A percentile compares a stretch with the other conserved stretches of the same genome.
phyloP scores from a whole-genome alignment of 371 early-diverging fungal species.

The Choanephora cucurbitarum region DNA sequence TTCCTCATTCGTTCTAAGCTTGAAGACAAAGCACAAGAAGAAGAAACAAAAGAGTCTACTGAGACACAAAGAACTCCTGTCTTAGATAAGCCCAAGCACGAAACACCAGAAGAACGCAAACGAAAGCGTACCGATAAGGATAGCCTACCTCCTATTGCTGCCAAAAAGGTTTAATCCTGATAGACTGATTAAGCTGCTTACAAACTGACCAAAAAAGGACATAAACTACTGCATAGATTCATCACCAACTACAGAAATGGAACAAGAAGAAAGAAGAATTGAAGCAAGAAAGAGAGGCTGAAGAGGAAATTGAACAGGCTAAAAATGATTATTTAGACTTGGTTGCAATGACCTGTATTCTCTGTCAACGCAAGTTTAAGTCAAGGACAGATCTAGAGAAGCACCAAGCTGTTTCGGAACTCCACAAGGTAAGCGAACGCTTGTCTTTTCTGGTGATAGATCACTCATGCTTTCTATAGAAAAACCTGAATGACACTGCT shows the following conservation, averaged over 20 bases:
- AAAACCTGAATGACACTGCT: constrained; percentile 36
- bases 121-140: constrained; percentile 43
- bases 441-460: too few relatives aligned
- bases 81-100: not conserved
- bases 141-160: constrained; percentile 19
- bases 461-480: constrained; percentile 24
- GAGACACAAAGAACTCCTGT: not conserved
- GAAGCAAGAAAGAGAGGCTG: constrained; percentile 19
- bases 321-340: constrained; percentile 52
- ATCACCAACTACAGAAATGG: constrained; percentile 45
- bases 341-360: constrained; percentile 55
- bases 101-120: constrained; percentile 26
- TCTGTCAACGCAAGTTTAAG: constrained; percentile 74
- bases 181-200: too few relatives aligned
- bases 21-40: constrained; percentile 5
- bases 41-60: not conserved
- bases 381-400: constrained; percentile 53
- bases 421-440: constrained; percentile 74
- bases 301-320: constrained; percentile 27
- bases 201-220: too few relatives aligned
- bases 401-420: constrained; percentile 63
- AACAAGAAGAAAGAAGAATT: constrained; percentile 23
- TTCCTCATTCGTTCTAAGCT: constrained; percentile 47
- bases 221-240: too few relatives aligned
- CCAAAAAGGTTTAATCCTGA: constrained; percentile 35